Conservation (phyloP, 2,329 filamentous ascomycete genomes). For the Fusarium armeniacum region DNA sequence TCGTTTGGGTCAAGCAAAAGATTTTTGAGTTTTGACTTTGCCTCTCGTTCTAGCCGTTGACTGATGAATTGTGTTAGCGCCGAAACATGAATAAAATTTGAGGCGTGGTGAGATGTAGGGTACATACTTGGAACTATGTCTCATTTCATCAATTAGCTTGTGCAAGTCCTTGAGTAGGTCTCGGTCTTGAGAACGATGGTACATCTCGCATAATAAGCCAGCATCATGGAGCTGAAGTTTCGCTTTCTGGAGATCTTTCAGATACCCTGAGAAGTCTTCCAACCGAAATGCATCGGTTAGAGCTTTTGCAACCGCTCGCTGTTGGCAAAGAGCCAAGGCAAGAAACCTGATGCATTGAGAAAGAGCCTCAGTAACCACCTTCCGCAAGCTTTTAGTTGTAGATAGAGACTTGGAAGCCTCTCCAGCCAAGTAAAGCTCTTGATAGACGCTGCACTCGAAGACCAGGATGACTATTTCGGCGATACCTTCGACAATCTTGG, state of each 20-base stretch:
- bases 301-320: not conserved
- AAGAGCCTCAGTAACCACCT: not conserved
- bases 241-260: not conserved
- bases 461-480: not conserved
- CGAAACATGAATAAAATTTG: too few relatives aligned
- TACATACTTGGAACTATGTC: not conserved
- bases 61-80: rapidly evolving
- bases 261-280: not conserved
- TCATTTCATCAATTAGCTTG: not conserved
- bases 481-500: not conserved
- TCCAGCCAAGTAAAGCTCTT: not conserved
- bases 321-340: not conserved
- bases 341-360: not conserved
- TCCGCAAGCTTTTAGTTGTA: rapidly evolving
- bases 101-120: too few relatives aligned
- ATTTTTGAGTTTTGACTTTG: not conserved
- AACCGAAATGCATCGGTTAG: not conserved
- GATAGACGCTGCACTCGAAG: constrained; percentile 6
- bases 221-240: not conserved
- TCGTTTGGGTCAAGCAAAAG: not conserved
- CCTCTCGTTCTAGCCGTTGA: not conserved
- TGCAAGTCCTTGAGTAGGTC: not conserved
- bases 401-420: rapidly evolving
- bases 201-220: not conserved
- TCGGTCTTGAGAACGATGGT: not conserved